These are phyloP conservation scores for Fusarium clavum DNA, from an alignment of 2,329 filamentous ascomycete genomes.

Conservation along the genomic window DNA sequence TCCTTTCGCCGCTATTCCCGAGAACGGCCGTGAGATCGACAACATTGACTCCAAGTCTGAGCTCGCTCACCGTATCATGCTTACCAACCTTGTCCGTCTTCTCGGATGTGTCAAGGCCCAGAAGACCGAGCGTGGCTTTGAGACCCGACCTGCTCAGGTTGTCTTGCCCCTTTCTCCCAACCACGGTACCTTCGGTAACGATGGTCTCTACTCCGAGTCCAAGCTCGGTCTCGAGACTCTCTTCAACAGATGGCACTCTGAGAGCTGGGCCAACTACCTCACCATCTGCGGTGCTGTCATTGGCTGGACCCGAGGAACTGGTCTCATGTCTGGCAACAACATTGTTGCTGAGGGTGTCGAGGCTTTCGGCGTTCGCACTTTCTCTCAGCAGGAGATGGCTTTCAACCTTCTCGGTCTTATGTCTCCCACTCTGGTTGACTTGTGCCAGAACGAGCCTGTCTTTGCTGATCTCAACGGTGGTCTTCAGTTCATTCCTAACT, in stretches of 20 bases:
- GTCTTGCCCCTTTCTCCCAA: slow-evolving; percentile 96
- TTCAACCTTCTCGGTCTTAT: slow-evolving; percentile 98
- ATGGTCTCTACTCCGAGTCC: slow-evolving; percentile 97
- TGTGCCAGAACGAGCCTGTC: slow-evolving; percentile 95
- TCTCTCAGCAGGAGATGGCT: slow-evolving; percentile 99
- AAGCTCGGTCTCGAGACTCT: slow-evolving; percentile 97
- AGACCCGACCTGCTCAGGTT: slow-evolving; percentile 96
- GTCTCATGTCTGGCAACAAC: slow-evolving; percentile 98
- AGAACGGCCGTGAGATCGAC: slow-evolving; percentile 98
- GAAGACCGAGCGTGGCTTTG: slow-evolving; percentile 87
- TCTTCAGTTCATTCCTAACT: slow-evolving; percentile 94
- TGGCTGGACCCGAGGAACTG: slow-evolving; percentile 98
- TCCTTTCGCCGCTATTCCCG: slow-evolving; percentile 96
- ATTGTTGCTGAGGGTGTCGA: slow-evolving; percentile 97
- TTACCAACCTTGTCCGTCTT: slow-evolving; percentile 94
- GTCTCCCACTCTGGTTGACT: slow-evolving; percentile 91
- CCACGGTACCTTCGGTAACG: slow-evolving; percentile 97
- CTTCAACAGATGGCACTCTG: slow-evolving; percentile 98
- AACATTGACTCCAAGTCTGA: slow-evolving; percentile 97
- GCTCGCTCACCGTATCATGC: slow-evolving; percentile 97
- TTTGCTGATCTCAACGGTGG: slow-evolving; percentile 98
- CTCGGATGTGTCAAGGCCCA: slow-evolving; percentile 91
- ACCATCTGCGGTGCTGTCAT: slow-evolving; percentile 99
- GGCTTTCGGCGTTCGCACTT: slow-evolving; percentile 95
- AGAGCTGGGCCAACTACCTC: slow-evolving; percentile 97